phyloP scores from a whole-genome alignment of 345 rosid genomes.

The Hevea brasiliensis region DNA sequence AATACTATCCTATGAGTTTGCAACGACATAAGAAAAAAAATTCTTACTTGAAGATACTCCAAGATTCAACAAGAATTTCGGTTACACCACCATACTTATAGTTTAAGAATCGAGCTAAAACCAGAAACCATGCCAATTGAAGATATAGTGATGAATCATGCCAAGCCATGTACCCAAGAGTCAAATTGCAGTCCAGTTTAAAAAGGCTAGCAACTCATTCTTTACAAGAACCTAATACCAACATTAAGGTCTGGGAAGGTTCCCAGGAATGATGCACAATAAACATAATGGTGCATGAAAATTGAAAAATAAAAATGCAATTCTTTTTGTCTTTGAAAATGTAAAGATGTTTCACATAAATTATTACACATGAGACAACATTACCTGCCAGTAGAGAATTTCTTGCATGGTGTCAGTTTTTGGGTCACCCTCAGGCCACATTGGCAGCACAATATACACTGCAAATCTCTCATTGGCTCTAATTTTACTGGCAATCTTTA shows the following conservation, averaged over 20 bases:
- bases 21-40: too few relatives aligned
- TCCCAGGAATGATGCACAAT: neutral
- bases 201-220: neutral
- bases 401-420: slow-evolving; percentile 74
- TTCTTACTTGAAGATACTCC: too few relatives aligned
- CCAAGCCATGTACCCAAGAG: neutral
- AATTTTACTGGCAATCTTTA: slow-evolving; percentile 88
- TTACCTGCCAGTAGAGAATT: slow-evolving; percentile 97
- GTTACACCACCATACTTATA: too few relatives aligned
- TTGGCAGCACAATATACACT: slow-evolving; percentile 77
- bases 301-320: neutral
- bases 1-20: too few relatives aligned
- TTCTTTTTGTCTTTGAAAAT: neutral
- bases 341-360: neutral
- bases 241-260: neutral
- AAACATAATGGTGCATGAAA: neutral
- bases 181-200: neutral
- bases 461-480: slow-evolving; percentile 86
- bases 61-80: too few relatives aligned
- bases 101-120: too few relatives aligned
- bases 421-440: slow-evolving; percentile 99
- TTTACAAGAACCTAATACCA: neutral
- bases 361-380: neutral
- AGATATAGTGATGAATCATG: too few relatives aligned
- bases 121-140: too few relatives aligned